Base-by-base conservation (phyloP, 805 yeast species). In the Candida boidinii region DNA sequence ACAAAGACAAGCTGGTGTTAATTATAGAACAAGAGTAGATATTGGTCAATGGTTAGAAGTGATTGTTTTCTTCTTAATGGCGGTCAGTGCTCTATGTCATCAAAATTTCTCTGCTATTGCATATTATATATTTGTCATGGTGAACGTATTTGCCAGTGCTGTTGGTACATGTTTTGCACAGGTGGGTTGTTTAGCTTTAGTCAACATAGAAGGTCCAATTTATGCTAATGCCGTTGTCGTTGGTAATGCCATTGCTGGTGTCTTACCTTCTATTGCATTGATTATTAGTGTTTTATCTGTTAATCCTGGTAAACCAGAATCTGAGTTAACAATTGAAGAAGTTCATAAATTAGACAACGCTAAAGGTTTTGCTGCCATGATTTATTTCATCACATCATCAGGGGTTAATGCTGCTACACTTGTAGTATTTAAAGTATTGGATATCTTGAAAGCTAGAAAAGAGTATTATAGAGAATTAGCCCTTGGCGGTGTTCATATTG, bases 161-260 rank as follows among this genome's bases (percentile, higher is more conserved):
- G 44, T 79, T 30, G 94, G 94, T 12, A 76, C 92, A 2, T 79
- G 94, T 22, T 59, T 79, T 41, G 79, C 92, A 2, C 98, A 90
- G 48, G 90, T 85, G 48, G 96, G 96, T 10, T 68, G 83, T 7
- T 76, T 88, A 76, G 95, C 97, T 5, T 66, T 85, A 26, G 92
- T 80, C 3, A 83, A 84, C 46, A 74, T 80, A 1, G 64, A 76
- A 49, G 88, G 92, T 4, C 68, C 85, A 1, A 68, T 76, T 11
- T 83, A 73, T 51, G 88, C 94, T 9, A 95, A 92, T 48, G 94
- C 83, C 0, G 81, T 81, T 2, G 84, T 92, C 81, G 88, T 88
- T 3, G 98, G 98, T 2, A 95, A 90, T 54, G 95, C 95, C 0
- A 62, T 90, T 13, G 86, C 96, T 0, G 98, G 98, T 2, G 95